These are phyloP conservation scores for Globisporangium paroecandrum DNA, from an alignment of 352 stramenopile genomes.

Conservation along the genomic window DNA sequence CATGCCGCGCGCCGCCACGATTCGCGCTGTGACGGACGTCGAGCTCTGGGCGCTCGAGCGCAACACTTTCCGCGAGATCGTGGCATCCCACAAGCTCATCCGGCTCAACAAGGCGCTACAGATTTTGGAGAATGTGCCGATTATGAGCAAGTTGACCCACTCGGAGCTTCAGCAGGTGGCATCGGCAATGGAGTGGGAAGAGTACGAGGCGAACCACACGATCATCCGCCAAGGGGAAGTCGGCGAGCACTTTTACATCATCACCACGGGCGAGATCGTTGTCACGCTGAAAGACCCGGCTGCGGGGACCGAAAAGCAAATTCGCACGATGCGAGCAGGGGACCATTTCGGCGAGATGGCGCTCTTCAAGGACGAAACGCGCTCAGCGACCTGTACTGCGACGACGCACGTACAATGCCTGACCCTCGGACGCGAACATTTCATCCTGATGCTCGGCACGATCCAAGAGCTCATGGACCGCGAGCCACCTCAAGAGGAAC, in stretches of 20 bases:
- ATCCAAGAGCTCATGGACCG: conserved; percentile 79
- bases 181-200: conserved; percentile 80
- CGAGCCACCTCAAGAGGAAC: conserved; percentile 31
- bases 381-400: conserved; percentile 89
- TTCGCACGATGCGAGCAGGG: conserved; percentile 58
- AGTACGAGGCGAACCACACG: conserved; percentile 46
- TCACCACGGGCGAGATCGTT: conserved; percentile 70
- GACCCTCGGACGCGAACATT: conserved; percentile 62
- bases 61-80: conserved; percentile 70
- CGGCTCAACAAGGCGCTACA: conserved; percentile 57
- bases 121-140: conserved; percentile 47
- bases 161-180: conserved; percentile 69
- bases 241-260: conserved; percentile 77
- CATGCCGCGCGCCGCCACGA: conserved; percentile 93
- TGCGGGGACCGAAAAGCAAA: conserved; percentile 21
- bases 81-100: conserved; percentile 68
- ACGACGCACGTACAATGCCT: conserved; percentile 59
- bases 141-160: conserved; percentile 67
- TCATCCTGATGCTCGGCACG: conserved; percentile 77
- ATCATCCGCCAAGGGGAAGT: conserved; percentile 75
- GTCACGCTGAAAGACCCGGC: conserved; percentile 55
- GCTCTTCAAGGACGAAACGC: conserved; percentile 90
- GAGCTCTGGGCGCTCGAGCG: conserved; percentile 72
- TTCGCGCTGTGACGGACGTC: conserved; percentile 56
- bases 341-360: conserved; percentile 95